Percentiles rank a stretch among this genome's conserved stretches.
These are phyloP conservation scores for Fusarium sp. DNA, from an alignment of 2,329 filamentous ascomycete species.

Conservation along the genomic window DNA sequence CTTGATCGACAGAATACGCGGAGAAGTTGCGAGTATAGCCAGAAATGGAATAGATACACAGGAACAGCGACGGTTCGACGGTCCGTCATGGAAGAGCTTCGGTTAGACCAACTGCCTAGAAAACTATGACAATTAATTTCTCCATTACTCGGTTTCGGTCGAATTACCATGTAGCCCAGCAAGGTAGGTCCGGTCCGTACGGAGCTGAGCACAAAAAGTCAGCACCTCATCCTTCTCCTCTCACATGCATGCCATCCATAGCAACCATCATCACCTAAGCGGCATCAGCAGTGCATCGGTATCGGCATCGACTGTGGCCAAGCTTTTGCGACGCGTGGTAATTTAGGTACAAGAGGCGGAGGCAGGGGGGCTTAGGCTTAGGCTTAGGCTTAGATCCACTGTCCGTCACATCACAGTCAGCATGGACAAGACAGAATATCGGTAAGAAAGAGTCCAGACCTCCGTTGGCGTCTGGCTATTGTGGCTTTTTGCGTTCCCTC, in stretches of 20 bases:
- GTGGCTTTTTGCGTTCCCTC: constrained; percentile 31
- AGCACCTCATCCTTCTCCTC: not conserved
- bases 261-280: not conserved
- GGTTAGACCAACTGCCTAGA: not conserved
- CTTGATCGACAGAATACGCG: not conserved
- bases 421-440: not conserved
- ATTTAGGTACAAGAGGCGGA: constrained; percentile 14
- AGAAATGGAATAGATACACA: constrained; percentile 14
- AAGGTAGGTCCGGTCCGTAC: not conserved
- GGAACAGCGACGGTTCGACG: not conserved
- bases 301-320: constrained; percentile 19
- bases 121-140: constrained; percentile 2
- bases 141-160: not conserved
- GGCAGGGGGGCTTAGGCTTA: not conserved
- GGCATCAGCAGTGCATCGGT: constrained; percentile 2
- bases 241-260: constrained; percentile 12
- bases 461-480: constrained; percentile 28
- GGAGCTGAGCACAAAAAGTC: not conserved
- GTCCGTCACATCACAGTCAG: constrained; percentile 13
- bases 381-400: not conserved
- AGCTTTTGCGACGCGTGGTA: constrained; percentile 9
- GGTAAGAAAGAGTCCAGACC: constrained; percentile 27
- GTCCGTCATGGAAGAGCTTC: constrained; percentile 15
- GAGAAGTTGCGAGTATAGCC: constrained; percentile 16
- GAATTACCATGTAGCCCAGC: not conserved